Evolutionary conservation across 108 stramenopile genomes (phyloP), one percentile per base, ranked within the genome.

Genomic region (Stephanodiscus minutulus): DNA sequence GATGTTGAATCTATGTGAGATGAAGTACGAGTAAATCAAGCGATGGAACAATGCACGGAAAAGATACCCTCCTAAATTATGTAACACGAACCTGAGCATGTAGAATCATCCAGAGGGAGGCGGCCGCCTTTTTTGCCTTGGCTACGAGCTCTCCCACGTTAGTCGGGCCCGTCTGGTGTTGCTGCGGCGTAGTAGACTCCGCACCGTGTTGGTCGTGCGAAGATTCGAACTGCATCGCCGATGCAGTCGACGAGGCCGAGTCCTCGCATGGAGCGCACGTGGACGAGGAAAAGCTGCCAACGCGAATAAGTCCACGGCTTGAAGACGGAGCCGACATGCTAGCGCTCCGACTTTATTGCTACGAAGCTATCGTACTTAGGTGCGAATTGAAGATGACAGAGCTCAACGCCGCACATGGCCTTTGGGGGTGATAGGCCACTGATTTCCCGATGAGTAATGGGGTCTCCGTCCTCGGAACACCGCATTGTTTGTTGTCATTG

Each of bases 21-120:
- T 9, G 36, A 62, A 62, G 22, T 31, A 33, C 47, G 12, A 33
- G 49, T 31, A 29, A 24, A 22, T 29, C 5, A 65, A 48, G 13
- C n/a, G 37, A 21, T 11, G 31, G n/a, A n/a, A n/a, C n/a, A n/a
- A n/a, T n/a, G n/a, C n/a, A n/a, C n/a, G n/a, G n/a, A n/a, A n/a
- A n/a, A n/a, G n/a, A n/a, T n/a, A n/a, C n/a, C n/a, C n/a, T n/a
- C n/a, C n/a, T n/a, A n/a, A n/a, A n/a, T n/a, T n/a, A n/a, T n/a
- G n/a, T n/a, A n/a, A n/a, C 5, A 57, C 92, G 33, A 81, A 94
- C 92, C 90, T 91, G 87, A 17, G 93, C 88, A 82, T 94, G 93
- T 17, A 94, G 73, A 29, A 94, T 79, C 52, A 85, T 86, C 88
- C 86, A 94, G n/a, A 94, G 66, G 2, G 88, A 90, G 1, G 83